phyloP scores from a whole-genome alignment of 768 basidiomycete species.

The Lentinula aciculospora region DNA sequence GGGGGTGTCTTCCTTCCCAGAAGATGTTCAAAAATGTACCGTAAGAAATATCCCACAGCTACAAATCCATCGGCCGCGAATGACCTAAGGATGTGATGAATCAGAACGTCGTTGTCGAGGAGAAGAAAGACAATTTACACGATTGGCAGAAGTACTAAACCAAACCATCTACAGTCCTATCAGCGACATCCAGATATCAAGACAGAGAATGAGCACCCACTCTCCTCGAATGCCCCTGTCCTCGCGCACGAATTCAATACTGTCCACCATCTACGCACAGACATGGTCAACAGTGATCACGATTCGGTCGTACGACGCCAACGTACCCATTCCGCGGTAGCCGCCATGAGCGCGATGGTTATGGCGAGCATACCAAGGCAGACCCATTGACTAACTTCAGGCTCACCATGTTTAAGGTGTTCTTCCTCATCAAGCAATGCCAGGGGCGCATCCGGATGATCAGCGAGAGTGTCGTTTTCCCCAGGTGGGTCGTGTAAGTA shows the following conservation, averaged over 20 bases:
- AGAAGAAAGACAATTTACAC: conserved; percentile 20
- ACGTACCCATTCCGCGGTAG: conserved; percentile 69
- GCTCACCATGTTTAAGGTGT: conserved; percentile 31
- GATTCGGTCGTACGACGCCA: neutral
- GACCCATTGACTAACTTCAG: conserved; percentile 59
- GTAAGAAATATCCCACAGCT: conserved; percentile 52
- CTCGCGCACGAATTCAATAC: conserved; percentile 50
- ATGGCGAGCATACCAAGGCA: conserved; percentile 47
- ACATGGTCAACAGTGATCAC: neutral
- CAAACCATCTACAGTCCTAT: conserved; percentile 52
- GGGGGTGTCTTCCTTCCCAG: conserved; percentile 39
- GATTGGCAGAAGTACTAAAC: conserved; percentile 64
- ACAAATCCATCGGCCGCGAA: conserved; percentile 68
- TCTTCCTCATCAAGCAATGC: conserved; percentile 35
- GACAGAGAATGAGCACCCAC: conserved; percentile 25
- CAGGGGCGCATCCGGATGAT: conserved; percentile 37
- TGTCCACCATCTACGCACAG: conserved; percentile 50
- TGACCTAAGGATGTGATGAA: conserved; percentile 23
- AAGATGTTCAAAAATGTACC: conserved; percentile 33
- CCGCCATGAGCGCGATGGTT: conserved; percentile 57
- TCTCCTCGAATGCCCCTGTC: conserved; percentile 41
- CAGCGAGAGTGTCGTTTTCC: conserved; percentile 37
- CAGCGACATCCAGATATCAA: neutral
- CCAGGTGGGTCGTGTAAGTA: conserved; percentile 71
- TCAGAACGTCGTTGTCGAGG: neutral